A percentile compares a stretch with the other conserved stretches of the same genome.
Conservation (phyloP, 129 eudicot genomes). For the Escallonia herrerae region DNA sequence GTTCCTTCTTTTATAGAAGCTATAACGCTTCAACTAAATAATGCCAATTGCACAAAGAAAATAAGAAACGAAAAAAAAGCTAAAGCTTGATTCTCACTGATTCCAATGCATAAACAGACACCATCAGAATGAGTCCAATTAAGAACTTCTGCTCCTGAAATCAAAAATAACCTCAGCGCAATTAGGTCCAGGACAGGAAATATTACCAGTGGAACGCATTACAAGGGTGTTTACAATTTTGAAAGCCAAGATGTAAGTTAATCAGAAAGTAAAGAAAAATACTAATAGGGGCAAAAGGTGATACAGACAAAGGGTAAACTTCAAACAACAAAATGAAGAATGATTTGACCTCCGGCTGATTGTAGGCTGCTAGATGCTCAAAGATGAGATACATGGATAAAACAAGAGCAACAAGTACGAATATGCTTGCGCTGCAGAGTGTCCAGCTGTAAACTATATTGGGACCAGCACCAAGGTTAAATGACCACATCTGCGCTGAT, state of each 20-base stretch:
- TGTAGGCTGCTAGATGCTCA: constrained; percentile 90
- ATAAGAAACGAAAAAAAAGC: constrained; percentile 5
- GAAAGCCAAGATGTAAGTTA: neutral
- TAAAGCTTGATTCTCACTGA: constrained; percentile 40
- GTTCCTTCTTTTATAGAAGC: too few species aligned
- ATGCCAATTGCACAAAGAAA: neutral
- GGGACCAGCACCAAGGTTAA: constrained; percentile 30
- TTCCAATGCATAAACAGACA: constrained; percentile 85
- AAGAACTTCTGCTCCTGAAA: constrained; percentile 91
- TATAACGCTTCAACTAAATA: too few species aligned
- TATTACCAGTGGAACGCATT: too few species aligned
- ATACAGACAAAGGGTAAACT: neutral
- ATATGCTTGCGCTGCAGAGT: constrained; percentile 59
- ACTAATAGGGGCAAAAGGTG: neutral
- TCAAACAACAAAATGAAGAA: neutral
- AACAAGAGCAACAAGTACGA: constrained; percentile 76
- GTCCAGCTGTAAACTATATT: constrained; percentile 60
- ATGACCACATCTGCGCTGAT: constrained; percentile 44
- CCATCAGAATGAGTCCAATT: constrained; percentile 79
- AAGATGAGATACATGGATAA: constrained; percentile 77
- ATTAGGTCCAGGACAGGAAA: constrained; percentile 10
- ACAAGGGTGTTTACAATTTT: neutral
- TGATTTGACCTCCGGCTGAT: constrained; percentile 86
- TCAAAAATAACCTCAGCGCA: constrained; percentile 11
- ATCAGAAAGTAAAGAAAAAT: neutral